Conservation (phyloP, 768 basidiomycete genomes). For the Boletus insuetus region DNA sequence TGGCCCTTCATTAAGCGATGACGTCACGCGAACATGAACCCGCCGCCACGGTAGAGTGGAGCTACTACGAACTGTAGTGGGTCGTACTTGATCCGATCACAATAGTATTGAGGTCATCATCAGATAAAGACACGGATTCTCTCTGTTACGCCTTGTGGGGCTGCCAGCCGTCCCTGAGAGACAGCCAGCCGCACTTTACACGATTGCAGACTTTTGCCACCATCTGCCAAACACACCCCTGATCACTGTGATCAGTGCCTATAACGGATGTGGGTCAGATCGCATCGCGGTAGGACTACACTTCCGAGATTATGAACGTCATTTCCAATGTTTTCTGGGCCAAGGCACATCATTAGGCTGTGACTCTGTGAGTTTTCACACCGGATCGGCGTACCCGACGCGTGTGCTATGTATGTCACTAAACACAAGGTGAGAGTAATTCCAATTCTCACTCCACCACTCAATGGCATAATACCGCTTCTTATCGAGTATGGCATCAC, state of each 20-base stretch:
- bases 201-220: neutral
- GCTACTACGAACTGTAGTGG: too few species aligned
- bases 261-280: neutral
- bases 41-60: too few species aligned
- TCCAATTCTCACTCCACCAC: conserved; percentile 1
- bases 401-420: conserved; percentile 11
- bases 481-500: neutral
- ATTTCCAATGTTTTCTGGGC: neutral
- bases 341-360: too few species aligned
- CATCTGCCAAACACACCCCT: neutral
- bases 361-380: neutral
- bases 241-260: neutral
- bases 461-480: neutral
- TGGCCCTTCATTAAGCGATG: conserved; percentile 12
- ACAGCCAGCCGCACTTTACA: neutral
- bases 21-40: conserved; percentile 20
- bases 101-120: neutral
- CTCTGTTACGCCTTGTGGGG: neutral
- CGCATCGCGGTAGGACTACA: neutral
- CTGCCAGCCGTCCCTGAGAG: neutral
- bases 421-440: neutral
- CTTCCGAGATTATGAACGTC: neutral
- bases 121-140: neutral
- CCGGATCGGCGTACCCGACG: neutral
- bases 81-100: too few species aligned